A percentile compares a stretch with the other conserved stretches of the same genome.
Evolutionary conservation across 208 protist species (phyloP).

Genomic region (Leptomonas seymouri): DNA sequence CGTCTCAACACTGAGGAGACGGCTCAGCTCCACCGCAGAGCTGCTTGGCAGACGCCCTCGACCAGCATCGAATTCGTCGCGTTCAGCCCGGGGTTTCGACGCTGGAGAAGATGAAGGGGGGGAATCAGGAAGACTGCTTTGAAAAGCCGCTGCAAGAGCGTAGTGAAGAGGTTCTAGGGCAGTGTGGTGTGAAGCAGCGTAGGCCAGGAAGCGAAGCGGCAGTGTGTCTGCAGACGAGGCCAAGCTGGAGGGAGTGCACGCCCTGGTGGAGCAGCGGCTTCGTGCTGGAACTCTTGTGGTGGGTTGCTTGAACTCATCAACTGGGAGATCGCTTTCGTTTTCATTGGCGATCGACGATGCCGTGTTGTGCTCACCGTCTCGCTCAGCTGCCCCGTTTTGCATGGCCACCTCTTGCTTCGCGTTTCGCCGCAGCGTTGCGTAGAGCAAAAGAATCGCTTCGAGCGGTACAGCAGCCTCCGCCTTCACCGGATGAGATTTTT

Average conservation of each 20-base stretch:
- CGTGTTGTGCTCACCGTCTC: not conserved
- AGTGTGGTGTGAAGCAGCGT: slow-evolving; percentile 8
- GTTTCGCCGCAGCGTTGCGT: slow-evolving; percentile 10
- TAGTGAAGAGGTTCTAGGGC: not conserved
- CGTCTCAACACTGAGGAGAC: slow-evolving; percentile 10
- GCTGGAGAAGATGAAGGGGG: not conserved
- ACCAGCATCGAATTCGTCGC: not conserved
- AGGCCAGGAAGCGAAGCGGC: slow-evolving; percentile 7
- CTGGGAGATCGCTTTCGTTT: not conserved
- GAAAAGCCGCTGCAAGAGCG: not conserved
- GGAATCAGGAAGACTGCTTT: not conserved
- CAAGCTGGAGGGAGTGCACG: not conserved
- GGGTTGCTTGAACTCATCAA: no score
- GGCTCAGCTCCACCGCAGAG: not conserved
- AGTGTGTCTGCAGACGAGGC: not conserved
- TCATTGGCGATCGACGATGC: not conserved
- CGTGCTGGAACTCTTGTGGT: no score
- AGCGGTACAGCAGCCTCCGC: not conserved
- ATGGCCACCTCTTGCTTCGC: not conserved
- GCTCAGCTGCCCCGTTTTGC: not conserved
- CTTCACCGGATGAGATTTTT: not conserved
- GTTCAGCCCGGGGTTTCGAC: not conserved
- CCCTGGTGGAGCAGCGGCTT: no score
- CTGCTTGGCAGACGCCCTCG: not conserved
- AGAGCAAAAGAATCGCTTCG: slow-evolving; percentile 23